These are phyloP conservation scores for Tulasnella sp. DNA, from an alignment of 768 basidiomycete species.

Conservation along the genomic window DNA sequence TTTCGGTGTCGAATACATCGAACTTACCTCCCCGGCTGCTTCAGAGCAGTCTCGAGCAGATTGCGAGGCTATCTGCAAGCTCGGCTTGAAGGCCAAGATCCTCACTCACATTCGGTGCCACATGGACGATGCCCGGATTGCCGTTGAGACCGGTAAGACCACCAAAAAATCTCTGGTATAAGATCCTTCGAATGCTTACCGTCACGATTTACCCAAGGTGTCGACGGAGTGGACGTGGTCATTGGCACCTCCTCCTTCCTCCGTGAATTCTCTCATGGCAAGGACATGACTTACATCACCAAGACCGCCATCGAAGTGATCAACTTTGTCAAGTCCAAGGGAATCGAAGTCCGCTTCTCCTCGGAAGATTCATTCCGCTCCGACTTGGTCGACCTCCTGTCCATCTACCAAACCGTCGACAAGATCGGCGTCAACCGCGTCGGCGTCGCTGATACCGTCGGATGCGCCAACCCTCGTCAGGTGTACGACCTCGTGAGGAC, in stretches of 20 bases:
- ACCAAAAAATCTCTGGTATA: not conserved
- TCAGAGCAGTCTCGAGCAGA: slow-evolving; percentile 91
- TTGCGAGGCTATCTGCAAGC: slow-evolving; percentile 98
- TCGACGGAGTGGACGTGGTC: slow-evolving; percentile 98
- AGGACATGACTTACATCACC: slow-evolving; percentile 99
- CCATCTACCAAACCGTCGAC: slow-evolving; percentile 99
- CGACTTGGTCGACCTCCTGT: slow-evolving; percentile 95
- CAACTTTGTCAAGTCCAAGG: slow-evolving; percentile 99
- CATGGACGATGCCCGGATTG: slow-evolving; percentile 98
- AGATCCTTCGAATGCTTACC: not conserved
- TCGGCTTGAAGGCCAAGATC: slow-evolving; percentile 93
- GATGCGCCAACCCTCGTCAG: slow-evolving; percentile 97
- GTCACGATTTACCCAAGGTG: slow-evolving; percentile 52
- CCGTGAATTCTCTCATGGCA: slow-evolving; percentile 98
- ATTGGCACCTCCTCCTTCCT: slow-evolving; percentile 99
- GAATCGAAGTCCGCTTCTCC: slow-evolving; percentile 98
- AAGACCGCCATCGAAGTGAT: slow-evolving; percentile 99
- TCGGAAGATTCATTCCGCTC: slow-evolving; percentile 99
- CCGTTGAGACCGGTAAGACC: slow-evolving; percentile 86
- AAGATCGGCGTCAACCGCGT: slow-evolving; percentile 99
- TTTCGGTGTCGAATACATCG: slow-evolving; percentile 99
- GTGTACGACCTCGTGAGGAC: slow-evolving; percentile 98
- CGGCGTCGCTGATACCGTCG: slow-evolving; percentile 98
- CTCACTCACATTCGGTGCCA: slow-evolving; percentile 99
- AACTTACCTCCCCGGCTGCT: slow-evolving; percentile 95